Conservation (phyloP, 768 basidiomycete genomes). For the Sarcomyxa edulis region DNA sequence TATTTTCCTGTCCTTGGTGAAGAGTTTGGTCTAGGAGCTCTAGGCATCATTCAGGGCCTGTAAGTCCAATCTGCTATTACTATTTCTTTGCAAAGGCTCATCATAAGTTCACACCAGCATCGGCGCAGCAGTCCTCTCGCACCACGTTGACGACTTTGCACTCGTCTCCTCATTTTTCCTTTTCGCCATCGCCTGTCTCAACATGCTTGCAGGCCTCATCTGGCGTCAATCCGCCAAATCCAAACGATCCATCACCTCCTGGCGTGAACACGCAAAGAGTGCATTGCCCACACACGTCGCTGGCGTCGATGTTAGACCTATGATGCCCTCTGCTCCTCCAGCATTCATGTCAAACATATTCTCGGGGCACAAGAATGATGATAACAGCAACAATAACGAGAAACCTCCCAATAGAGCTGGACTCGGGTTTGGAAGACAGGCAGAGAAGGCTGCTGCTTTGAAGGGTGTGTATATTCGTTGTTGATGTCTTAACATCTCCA, state of each 20-base stretch:
- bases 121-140: conserved; percentile 66
- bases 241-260: conserved; percentile 62
- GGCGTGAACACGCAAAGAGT: conserved; percentile 55
- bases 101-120: conserved; percentile 30
- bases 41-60: conserved; percentile 86
- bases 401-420: conserved; percentile 30
- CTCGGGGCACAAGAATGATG: conserved; percentile 19
- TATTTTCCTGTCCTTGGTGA: conserved; percentile 89
- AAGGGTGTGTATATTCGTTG: conserved; percentile 39
- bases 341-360: conserved; percentile 9
- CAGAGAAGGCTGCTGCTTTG: conserved; percentile 69
- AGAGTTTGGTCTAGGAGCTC: conserved; percentile 79
- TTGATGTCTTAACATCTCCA: not conserved
- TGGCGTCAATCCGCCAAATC: conserved; percentile 66
- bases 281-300: conserved; percentile 46
- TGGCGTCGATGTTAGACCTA: conserved; percentile 26
- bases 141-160: conserved; percentile 78
- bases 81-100: not conserved
- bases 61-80: conserved; percentile 27
- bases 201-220: conserved; percentile 77
- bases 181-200: conserved; percentile 77
- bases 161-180: conserved; percentile 85
- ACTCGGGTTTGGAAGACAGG: conserved; percentile 78
- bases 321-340: conserved; percentile 17
- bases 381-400: conserved; percentile 12